phyloP scores from a whole-genome alignment of 2,329 filamentous ascomycete genomes.

The Aspergillus piperis region DNA sequence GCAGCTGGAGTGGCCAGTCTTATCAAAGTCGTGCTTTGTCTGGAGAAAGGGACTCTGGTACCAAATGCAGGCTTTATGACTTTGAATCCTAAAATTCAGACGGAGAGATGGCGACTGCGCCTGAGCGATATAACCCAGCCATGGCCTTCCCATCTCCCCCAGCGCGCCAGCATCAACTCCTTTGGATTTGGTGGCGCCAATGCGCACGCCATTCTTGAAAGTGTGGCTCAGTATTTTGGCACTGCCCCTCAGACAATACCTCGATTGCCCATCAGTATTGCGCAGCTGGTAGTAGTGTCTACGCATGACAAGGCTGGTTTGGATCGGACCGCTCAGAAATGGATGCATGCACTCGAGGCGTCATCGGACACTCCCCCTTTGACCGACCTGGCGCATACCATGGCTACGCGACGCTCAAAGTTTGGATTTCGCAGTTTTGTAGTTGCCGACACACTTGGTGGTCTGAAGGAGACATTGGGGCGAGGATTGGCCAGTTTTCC shows the following conservation, averaged over 20 bases:
- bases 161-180: slow-evolving; percentile 27
- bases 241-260: neutral
- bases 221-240: slow-evolving; percentile 16
- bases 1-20: slow-evolving; percentile 53
- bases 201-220: slow-evolving; percentile 27
- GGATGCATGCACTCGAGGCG: slow-evolving; percentile 15
- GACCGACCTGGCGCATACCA: slow-evolving; percentile 16
- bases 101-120: slow-evolving; percentile 21
- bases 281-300: neutral
- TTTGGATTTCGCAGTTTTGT: slow-evolving; percentile 24
- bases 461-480: neutral
- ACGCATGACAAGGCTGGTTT: slow-evolving; percentile 15
- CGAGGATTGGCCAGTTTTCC: neutral
- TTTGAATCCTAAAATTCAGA: slow-evolving; percentile 46
- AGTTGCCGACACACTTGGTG: slow-evolving; percentile 13
- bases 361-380: slow-evolving; percentile 3
- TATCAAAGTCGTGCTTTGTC: slow-evolving; percentile 47
- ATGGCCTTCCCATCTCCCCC: slow-evolving; percentile 22
- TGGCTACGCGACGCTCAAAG: slow-evolving; percentile 22
- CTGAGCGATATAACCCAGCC: slow-evolving; percentile 20
- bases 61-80: slow-evolving; percentile 49
- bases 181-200: slow-evolving; percentile 35
- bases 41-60: slow-evolving; percentile 44
- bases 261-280: neutral
- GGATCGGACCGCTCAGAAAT: slow-evolving; percentile 17